Evolutionary conservation across 23 red algal species (phyloP), one percentile per base, ranked within the genome.

Genomic region (Gracilaria vermiculophylla): DNA sequence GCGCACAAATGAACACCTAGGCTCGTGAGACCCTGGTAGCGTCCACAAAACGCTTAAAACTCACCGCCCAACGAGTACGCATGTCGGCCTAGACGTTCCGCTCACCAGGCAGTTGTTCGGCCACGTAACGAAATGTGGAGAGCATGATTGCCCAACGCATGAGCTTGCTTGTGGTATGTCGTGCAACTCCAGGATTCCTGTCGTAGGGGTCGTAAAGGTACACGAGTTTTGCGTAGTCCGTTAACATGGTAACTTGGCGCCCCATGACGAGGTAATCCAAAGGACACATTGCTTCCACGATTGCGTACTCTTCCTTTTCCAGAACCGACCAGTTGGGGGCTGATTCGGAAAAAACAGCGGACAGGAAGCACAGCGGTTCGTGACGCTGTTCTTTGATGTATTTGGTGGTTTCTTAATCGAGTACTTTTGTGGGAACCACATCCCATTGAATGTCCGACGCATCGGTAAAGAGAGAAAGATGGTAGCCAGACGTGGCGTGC

Each of bases 321-420:
- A 36, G 44, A 2, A 66, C 79, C 2, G 56, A 45, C 79, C 79
- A 83, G 54, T 83, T 83, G 0, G 34, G n/a, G 25, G 52, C 32
- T 83, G 79, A 64, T 50, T 42, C 61, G n/a, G 79, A 42, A 42
- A 83, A 83, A 16, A 39, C 29, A 1, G 27, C 54, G 19, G 53
- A 83, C 54, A 83, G 61, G 28, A 83, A 83, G 33, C 55, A 83
- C 19, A 69, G 61, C n/a, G n/a, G n/a, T n/a, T n/a, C n/a, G n/a
- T n/a, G n/a, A n/a, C n/a, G n/a, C n/a, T n/a, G n/a, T n/a, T 13
- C 24, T n/a, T 33, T 66, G 24, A 66, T 66, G 61, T 33, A 13
- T 3, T 16, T 66, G 61, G 13, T n/a, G n/a, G n/a, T n/a, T n/a
- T n/a, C n/a, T n/a, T n/a, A n/a, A n/a, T n/a, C n/a, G n/a, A n/a